phyloP scores from a whole-genome alignment of 768 basidiomycete genomes.

The Dendrothele bispora region DNA sequence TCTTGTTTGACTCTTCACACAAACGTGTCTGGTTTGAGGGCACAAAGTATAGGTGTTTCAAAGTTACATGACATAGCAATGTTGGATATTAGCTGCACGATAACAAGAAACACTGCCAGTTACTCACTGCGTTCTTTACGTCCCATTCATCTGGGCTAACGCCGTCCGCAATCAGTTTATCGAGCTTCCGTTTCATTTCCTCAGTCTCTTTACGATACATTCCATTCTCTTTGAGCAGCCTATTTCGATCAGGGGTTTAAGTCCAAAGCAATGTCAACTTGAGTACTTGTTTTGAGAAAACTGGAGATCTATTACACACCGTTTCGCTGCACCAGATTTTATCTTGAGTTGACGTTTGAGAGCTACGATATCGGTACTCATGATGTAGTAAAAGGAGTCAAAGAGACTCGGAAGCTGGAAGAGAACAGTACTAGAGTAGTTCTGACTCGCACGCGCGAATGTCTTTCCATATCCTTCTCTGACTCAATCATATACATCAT shows the following conservation, averaged over 20 bases:
- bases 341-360: conserved; percentile 73
- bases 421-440: no score
- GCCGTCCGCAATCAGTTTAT: conserved; percentile 57
- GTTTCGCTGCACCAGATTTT: conserved; percentile 63
- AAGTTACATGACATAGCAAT: no score
- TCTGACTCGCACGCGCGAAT: no score
- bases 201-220: conserved; percentile 68
- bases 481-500: no score
- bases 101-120: conserved; percentile 8
- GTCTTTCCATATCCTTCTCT: no score
- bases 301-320: no score
- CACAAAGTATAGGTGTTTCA: no score
- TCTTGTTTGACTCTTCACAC: conserved; percentile 76
- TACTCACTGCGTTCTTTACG: conserved; percentile 68
- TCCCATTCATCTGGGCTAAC: conserved; percentile 75
- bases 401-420: no score
- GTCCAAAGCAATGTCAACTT: neutral
- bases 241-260: conserved; percentile 20
- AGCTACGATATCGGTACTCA: conserved; percentile 51
- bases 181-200: conserved; percentile 56
- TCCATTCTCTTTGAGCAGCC: conserved; percentile 66
- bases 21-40: conserved; percentile 54
- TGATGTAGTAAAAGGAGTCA: conserved; percentile 21
- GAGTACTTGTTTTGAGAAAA: no score
- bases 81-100: no score